Percentiles rank a stretch among this genome's conserved stretches.
phyloP scores from a whole-genome alignment of 2,329 filamentous ascomycete genomes.

The Diaporthe amygdali region DNA sequence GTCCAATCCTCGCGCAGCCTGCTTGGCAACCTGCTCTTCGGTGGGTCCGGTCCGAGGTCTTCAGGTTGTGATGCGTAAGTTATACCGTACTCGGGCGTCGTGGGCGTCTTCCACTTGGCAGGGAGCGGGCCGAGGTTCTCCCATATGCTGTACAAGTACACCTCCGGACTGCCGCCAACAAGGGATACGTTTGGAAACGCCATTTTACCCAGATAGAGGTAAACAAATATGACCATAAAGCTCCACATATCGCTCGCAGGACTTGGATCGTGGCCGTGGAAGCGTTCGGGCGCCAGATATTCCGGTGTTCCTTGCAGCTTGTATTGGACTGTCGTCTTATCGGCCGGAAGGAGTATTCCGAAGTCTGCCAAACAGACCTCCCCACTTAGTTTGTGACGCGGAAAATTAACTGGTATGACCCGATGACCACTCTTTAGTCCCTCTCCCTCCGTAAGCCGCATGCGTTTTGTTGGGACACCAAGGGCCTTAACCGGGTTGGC shows the following conservation, averaged over 20 bases:
- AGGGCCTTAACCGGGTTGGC: too few relatives aligned
- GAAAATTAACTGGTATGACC: not conserved
- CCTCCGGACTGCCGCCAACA: not conserved
- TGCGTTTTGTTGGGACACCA: not conserved
- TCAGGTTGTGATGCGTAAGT: not conserved
- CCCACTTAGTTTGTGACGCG: not conserved
- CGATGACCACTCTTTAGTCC: not conserved
- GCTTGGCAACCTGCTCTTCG: not conserved
- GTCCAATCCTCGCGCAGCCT: not conserved
- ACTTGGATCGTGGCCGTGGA: not conserved
- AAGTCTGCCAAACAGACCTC: not conserved
- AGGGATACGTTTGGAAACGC: not conserved
- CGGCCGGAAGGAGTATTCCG: not conserved
- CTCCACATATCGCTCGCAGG: not conserved
- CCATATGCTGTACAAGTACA: not conserved
- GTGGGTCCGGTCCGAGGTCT: not conserved
- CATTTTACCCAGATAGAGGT: not conserved
- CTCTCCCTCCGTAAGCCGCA: not conserved
- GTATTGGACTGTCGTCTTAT: not conserved
- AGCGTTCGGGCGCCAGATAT: not conserved
- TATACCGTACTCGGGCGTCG: not conserved
- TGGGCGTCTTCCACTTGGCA: not conserved
- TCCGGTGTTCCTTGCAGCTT: not conserved
- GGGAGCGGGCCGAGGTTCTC: not conserved
- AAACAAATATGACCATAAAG: not conserved